Evolutionary conservation across 257 asterid genomes (phyloP).

Genomic region (Fraxinus anomala): DNA sequence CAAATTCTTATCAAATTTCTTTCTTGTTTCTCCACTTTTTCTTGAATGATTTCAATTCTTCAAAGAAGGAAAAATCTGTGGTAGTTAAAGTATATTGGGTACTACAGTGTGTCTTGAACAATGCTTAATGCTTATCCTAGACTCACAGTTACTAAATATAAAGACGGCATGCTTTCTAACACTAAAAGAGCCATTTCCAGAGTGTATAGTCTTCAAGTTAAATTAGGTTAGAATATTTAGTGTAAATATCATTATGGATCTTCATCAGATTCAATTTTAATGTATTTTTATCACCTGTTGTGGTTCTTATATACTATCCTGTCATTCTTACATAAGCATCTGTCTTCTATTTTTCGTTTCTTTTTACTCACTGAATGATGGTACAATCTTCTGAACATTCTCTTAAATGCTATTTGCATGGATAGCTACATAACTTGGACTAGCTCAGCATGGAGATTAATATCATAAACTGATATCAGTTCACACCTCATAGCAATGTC

Average conservation of each 20-base stretch:
- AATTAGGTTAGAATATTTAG: background rate
- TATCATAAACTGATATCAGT: background rate
- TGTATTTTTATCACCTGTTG: background rate
- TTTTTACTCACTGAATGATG: background rate
- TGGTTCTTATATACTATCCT: background rate
- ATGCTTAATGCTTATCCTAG: background rate
- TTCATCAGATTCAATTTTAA: background rate
- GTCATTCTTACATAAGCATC: background rate
- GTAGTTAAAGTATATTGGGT: background rate
- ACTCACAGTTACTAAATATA: background rate
- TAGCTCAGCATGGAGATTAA: background rate
- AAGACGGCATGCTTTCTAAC: background rate
- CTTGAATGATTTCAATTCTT: background rate
- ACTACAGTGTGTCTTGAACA: background rate
- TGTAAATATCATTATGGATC: background rate
- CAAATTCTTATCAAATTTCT: background rate
- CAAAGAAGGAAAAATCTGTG: background rate
- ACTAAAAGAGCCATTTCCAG: background rate
- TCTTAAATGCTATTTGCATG: background rate
- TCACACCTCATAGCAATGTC: background rate
- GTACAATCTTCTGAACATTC: background rate
- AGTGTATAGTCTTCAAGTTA: background rate
- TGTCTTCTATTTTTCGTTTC: background rate
- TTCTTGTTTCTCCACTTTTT: background rate
- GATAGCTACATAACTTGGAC: conserved; percentile 2